Evolutionary conservation across 371 early-diverging fungal genomes (phyloP).

Genomic region (Thermomucor indicae-seudaticae): DNA sequence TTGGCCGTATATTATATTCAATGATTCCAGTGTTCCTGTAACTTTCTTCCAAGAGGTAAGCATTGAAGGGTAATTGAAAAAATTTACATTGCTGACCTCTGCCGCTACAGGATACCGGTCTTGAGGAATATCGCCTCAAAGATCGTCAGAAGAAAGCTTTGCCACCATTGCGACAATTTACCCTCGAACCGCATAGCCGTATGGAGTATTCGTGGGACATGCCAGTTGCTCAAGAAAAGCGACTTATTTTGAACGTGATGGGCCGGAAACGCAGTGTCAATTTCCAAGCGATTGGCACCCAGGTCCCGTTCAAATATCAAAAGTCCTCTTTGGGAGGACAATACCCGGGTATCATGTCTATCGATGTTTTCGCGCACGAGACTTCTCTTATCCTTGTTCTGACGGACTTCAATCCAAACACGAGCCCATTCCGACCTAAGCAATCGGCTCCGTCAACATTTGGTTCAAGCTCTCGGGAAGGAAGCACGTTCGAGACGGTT

Average conservation of each 20-base stretch:
- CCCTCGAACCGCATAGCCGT: conserved; percentile 27
- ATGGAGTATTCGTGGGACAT: conserved; percentile 91
- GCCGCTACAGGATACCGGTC: conserved; percentile 7
- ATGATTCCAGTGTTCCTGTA: conserved; percentile 71
- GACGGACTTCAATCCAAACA: conserved; percentile 63
- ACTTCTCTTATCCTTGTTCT: conserved; percentile 77
- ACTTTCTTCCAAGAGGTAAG: conserved; percentile 72
- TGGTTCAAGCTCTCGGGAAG: conserved; percentile 28
- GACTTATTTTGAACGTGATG: conserved; percentile 63
- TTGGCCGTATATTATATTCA: conserved; percentile 93
- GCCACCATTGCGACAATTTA: conserved; percentile 13
- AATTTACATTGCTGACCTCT: neutral
- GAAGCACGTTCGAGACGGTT: conserved; percentile 50
- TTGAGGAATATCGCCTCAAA: conserved; percentile 30
- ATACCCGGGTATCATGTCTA: conserved; percentile 53
- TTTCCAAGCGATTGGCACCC: conserved; percentile 87
- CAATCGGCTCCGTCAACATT: conserved; percentile 28
- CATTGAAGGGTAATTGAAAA: neutral
- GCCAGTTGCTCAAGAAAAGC: conserved; percentile 72
- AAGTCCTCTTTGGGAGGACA: neutral
- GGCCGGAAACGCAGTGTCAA: conserved; percentile 75
- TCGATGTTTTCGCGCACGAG: conserved; percentile 85
- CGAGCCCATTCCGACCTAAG: conserved; percentile 57
- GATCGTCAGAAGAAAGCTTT: conserved; percentile 26
- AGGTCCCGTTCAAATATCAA: conserved; percentile 73